phyloP scores from a whole-genome alignment of 495 filamentous ascomycete genomes.

The Hypoxylon cercidicola region DNA sequence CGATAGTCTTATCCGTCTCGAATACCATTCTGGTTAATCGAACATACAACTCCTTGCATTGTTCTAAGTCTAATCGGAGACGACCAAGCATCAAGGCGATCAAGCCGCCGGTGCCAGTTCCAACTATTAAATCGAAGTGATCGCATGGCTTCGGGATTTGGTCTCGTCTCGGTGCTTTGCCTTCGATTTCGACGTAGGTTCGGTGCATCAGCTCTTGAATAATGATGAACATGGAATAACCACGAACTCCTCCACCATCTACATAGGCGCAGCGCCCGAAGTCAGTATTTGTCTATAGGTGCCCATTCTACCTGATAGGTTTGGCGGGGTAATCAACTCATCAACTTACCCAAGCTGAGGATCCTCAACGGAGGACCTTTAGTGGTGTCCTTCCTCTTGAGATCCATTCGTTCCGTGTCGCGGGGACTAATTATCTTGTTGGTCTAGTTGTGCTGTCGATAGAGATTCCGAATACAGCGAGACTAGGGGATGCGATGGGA shows the following conservation, averaged over 20 bases:
- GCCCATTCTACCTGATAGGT: background rate
- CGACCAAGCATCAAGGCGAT: conserved; percentile 97
- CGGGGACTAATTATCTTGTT: conserved; percentile 5
- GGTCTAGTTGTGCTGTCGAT: conserved; percentile 4
- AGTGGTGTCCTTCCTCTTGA: conserved; percentile 86
- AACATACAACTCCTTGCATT: conserved; percentile 95
- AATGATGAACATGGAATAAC: conserved; percentile 96
- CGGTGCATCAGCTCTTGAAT: conserved; percentile 96
- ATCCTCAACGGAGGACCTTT: conserved; percentile 93
- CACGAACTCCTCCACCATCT: conserved; percentile 97
- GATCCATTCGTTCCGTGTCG: conserved; percentile 39
- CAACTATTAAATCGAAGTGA: conserved; percentile 95
- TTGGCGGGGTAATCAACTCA: conserved; percentile 42
- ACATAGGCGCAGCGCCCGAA: conserved; percentile 15
- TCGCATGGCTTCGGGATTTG: conserved; percentile 98
- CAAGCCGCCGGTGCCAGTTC: conserved; percentile 92
- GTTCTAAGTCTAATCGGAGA: conserved; percentile 90
- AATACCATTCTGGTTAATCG: conserved; percentile 94
- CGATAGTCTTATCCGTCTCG: conserved; percentile 97
- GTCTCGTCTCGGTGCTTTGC: conserved; percentile 80
- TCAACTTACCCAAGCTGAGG: conserved; percentile 81
- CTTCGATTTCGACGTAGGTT: conserved; percentile 86
- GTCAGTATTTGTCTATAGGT: conserved; percentile 19
- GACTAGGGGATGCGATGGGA: conserved; percentile 4
- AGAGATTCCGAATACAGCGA: conserved; percentile 3